Conservation (phyloP, 371 early-diverging fungal genomes). For the Lichtheimia hyalospora region DNA sequence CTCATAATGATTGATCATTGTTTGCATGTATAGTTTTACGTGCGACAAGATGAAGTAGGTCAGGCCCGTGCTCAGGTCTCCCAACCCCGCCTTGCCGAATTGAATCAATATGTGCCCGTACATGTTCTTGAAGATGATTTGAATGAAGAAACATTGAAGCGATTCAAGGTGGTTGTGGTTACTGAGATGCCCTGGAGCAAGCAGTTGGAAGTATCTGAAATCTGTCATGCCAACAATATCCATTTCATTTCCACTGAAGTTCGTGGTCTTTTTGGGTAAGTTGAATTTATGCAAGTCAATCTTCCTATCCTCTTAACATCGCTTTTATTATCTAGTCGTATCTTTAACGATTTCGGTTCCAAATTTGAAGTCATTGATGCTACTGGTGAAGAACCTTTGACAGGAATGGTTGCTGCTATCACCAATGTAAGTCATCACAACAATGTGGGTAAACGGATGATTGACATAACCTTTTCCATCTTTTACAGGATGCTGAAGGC, state of each 20-base stretch:
- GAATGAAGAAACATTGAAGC: conserved; percentile 65
- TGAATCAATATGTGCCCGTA: conserved; percentile 98
- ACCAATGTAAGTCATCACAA: conserved; percentile 46
- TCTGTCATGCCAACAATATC: conserved; percentile 82
- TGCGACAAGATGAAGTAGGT: conserved; percentile 89
- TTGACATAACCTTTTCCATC: not conserved
- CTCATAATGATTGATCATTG: not conserved
- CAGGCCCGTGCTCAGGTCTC: conserved; percentile 85
- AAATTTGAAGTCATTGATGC: conserved; percentile 89
- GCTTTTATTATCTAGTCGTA: conserved; percentile 36
- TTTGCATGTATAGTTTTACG: conserved; percentile 78
- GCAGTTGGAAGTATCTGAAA: conserved; percentile 90
- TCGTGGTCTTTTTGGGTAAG: conserved; percentile 94
- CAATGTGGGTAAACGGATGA: not conserved
- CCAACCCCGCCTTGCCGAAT: conserved; percentile 85
- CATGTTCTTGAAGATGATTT: conserved; percentile 79
- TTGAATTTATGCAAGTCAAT: not conserved
- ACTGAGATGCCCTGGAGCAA: conserved; percentile 78
- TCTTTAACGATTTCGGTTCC: conserved; percentile 97
- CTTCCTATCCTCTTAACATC: not conserved
- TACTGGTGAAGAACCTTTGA: conserved; percentile 93
- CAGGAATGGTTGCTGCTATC: conserved; percentile 95
- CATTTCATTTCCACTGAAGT: conserved; percentile 93
- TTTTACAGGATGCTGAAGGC: conserved; percentile 73
- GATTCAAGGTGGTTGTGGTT: conserved; percentile 88